These are phyloP conservation scores for Pleomassaria siparia DNA, from an alignment of 2,329 filamentous ascomycete species.

Conservation along the genomic window DNA sequence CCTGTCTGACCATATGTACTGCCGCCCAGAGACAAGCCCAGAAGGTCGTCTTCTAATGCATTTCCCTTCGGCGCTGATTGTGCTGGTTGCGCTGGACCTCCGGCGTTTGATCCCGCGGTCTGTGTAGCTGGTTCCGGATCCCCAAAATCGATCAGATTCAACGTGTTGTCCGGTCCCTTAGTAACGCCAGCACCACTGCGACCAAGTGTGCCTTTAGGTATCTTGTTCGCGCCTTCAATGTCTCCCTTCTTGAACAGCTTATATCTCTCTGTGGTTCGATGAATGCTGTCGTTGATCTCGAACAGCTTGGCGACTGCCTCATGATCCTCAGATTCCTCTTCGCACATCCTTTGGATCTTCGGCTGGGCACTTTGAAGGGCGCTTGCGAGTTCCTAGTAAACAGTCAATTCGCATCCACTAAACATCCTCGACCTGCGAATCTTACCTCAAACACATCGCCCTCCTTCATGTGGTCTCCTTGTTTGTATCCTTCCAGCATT, in stretches of 20 bases:
- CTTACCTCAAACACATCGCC: slow-evolving; percentile 68
- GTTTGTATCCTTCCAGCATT: slow-evolving; percentile 79
- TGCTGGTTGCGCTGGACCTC: slow-evolving; percentile 46
- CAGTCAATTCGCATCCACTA: slow-evolving; percentile 15
- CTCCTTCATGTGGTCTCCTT: slow-evolving; percentile 75
- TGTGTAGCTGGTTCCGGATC: slow-evolving; percentile 60
- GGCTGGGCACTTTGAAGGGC: slow-evolving; percentile 91
- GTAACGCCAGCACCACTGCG: slow-evolving; percentile 64
- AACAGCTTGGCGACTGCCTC: slow-evolving; percentile 94
- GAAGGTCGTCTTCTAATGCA: slow-evolving; percentile 83
- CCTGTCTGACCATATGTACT: slow-evolving; percentile 72
- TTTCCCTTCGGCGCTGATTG: slow-evolving; percentile 56
- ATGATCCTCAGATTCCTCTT: slow-evolving; percentile 95
- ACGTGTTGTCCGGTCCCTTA: slow-evolving; percentile 71
- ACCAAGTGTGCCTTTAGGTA: slow-evolving; percentile 78
- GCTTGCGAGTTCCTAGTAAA: slow-evolving; percentile 73
- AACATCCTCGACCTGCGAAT: neutral
- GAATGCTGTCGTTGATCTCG: slow-evolving; percentile 98
- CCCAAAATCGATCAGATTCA: slow-evolving; percentile 93
- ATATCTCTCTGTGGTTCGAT: slow-evolving; percentile 92
- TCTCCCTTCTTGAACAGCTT: slow-evolving; percentile 96
- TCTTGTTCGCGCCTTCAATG: slow-evolving; percentile 76
- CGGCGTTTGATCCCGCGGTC: slow-evolving; percentile 33
- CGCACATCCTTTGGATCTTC: slow-evolving; percentile 99
- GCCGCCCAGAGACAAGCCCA: slow-evolving; percentile 78